Percentiles rank a stretch among this genome's conserved stretches.
Conservation (phyloP, 2,329 filamentous ascomycete genomes). For the Trichophyton simii region DNA sequence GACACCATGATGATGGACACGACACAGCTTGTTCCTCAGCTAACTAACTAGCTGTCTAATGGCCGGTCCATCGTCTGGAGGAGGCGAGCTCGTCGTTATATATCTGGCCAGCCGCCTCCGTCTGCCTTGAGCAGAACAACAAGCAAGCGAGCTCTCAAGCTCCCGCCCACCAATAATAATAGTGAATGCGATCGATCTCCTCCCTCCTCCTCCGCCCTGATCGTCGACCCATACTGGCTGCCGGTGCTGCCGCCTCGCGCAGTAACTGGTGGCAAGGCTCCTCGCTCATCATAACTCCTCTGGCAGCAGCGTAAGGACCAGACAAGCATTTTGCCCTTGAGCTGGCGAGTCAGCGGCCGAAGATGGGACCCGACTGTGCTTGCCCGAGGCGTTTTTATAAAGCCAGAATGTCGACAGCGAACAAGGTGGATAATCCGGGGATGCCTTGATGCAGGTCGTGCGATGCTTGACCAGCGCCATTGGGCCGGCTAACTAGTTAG, state of each 20-base stretch:
- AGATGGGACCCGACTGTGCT: not conserved
- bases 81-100: not conserved
- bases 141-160: not conserved
- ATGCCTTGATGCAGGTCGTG: not conserved
- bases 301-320: not conserved
- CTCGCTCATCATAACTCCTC: not conserved
- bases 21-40: too few relatives aligned
- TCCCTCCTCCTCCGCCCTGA: not conserved
- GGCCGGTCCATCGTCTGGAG: not conserved
- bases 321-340: not conserved
- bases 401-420: not conserved
- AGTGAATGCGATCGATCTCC: not conserved
- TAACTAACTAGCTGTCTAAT: too few relatives aligned
- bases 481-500: not conserved
- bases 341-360: not conserved
- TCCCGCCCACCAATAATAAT: not conserved
- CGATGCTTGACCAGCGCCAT: not conserved
- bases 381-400: not conserved
- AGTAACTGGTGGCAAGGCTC: not conserved
- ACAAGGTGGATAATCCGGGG: not conserved
- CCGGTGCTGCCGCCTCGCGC: not conserved
- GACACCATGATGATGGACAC: constrained; percentile 17
- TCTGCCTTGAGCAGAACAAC: not conserved
- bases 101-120: not conserved
- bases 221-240: not conserved